Base-by-base conservation (phyloP, 352 stramenopile genomes). In the Phytophthora sp. region DNA sequence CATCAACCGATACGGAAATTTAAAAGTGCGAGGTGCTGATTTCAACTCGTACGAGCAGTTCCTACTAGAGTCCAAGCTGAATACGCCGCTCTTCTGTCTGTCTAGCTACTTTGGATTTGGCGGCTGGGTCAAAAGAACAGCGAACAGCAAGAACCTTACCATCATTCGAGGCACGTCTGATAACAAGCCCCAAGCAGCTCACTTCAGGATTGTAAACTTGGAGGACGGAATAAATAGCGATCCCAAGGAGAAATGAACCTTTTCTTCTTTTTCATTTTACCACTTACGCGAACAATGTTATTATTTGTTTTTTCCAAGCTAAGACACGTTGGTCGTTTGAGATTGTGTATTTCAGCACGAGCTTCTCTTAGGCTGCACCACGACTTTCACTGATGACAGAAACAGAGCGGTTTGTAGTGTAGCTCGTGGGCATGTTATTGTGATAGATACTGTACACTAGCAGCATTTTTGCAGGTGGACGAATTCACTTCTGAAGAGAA, bases 21-120 rank as follows among this genome's bases (percentile, higher is more conserved):
- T 94, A 1, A 93, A 91, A 57, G 74, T 93, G 8, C 73, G 69
- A 57, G 86, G 82, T 0, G 52, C 44, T 9, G 82, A 85, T 42
- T 68, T 94, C 4, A 74, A 86, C 21, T 91, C 84, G 31, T 94
- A 93, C 66, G 86, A 94, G 55, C 84, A 91, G 33, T 88, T 94
- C 55, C 74, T 83, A 0, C 75, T 94, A 23, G 81, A 92, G 21
- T 31, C 52, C 38, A 82, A 87, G 35, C 26, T 74, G 5, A 77
- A 47, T 15, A 93, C 84, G 16, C 63, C 76, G 18, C 46, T 94
- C 2, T 91, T 91, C 57, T 88, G 74, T 21, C 74, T 87, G 23
- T 76, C 84, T 5, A 93, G 86, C 45, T 91, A 82, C 67, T 90
- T 94, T 57, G 84, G 86, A 2, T 57, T 88, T 11, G 84, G 86